These are phyloP conservation scores for Meyerozyma elateridarum DNA, from an alignment of 1,139 yeast species.

Conservation along the genomic window DNA sequence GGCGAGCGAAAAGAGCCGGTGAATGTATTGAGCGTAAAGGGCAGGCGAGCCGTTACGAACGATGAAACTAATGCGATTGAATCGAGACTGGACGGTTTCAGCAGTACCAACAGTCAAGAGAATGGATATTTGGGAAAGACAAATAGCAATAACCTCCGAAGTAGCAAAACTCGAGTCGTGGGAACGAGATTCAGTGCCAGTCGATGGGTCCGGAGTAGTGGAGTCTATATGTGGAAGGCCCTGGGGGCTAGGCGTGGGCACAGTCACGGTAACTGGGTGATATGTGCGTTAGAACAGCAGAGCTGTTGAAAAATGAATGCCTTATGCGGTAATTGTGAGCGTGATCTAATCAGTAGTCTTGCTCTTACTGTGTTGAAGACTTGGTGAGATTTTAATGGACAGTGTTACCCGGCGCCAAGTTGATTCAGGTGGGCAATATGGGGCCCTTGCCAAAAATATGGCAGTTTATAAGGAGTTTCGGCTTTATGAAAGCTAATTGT, in stretches of 20 bases:
- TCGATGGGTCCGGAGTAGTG: background rate
- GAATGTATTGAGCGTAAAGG: background rate
- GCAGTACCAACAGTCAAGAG: slow-evolving; percentile 4
- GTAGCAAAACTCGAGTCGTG: background rate
- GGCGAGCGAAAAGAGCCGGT: background rate
- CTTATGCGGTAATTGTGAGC: no score
- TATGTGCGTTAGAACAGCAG: no score
- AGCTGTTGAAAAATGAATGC: no score
- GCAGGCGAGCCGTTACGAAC: background rate
- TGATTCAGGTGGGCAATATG: no score
- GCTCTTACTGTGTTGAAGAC: background rate
- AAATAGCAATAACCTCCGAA: slow-evolving; percentile 8
- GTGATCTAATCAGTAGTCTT: slow-evolving; percentile 19
- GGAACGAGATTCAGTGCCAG: background rate
- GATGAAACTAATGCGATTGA: slow-evolving; percentile 1
- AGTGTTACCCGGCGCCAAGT: slow-evolving; percentile 1
- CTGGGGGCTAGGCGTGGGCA: slow-evolving; percentile 27
- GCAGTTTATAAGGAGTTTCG: no score
- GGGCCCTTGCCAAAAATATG: no score
- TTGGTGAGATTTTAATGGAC: background rate
- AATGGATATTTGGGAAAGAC: slow-evolving; percentile 6
- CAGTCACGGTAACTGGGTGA: slow-evolving; percentile 21
- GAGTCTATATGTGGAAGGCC: slow-evolving; percentile 16
- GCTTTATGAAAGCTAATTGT: no score
- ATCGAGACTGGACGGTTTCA: slow-evolving; percentile 6